Evolutionary conservation across 129 eudicot species (phyloP).

Genomic region (Dittrichia graveolens): DNA sequence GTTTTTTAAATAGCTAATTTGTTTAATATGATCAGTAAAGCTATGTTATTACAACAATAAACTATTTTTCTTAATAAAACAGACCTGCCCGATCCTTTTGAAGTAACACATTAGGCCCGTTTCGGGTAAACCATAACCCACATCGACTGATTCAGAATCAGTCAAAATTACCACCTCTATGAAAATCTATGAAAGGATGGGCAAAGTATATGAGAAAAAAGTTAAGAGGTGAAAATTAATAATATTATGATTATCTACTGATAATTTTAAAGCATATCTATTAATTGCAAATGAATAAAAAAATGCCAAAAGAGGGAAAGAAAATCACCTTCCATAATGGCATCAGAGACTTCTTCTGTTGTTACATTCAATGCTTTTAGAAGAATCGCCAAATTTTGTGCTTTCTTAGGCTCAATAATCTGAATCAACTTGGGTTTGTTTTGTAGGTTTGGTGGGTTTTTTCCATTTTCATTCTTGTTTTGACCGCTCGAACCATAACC

Average conservation of each 20-base stretch:
- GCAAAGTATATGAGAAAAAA: too few relatives aligned
- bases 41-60: too few relatives aligned
- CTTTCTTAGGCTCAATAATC: constrained; percentile 78
- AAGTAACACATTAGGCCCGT: too few relatives aligned
- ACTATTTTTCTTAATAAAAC: too few relatives aligned
- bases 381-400: constrained; percentile 81
- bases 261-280: background rate
- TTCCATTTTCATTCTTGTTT: constrained; percentile 37
- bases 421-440: constrained; percentile 49
- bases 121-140: too few relatives aligned
- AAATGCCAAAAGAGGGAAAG: constrained; percentile 9
- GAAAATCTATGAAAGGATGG: too few relatives aligned
- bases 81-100: too few relatives aligned
- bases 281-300: background rate
- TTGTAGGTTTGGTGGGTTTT: constrained; percentile 38
- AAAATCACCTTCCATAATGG: constrained; percentile 67
- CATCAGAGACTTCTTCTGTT: constrained; percentile 79
- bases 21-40: too few relatives aligned
- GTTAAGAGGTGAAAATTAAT: too few relatives aligned
- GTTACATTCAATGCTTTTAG: constrained; percentile 80
- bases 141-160: too few relatives aligned
- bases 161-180: too few relatives aligned
- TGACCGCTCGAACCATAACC: constrained; percentile 41
- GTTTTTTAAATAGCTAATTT: too few relatives aligned
- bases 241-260: background rate